Evolutionary conservation across 2,329 filamentous ascomycete species (phyloP).

Genomic region (Leptographium wingfieldii): DNA sequence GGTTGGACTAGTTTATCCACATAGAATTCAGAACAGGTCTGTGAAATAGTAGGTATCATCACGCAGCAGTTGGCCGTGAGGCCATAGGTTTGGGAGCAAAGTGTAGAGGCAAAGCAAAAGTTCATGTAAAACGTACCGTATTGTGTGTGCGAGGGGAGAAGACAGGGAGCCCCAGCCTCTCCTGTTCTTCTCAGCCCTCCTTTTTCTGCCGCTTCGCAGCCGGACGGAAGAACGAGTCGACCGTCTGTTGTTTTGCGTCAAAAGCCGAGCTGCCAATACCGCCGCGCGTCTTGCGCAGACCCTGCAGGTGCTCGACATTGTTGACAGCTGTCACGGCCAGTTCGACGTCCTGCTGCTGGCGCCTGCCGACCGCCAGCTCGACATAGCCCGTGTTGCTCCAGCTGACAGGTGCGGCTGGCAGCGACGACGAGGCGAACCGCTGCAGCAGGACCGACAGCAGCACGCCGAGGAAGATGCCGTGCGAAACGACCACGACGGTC

Average conservation of each 20-base stretch:
- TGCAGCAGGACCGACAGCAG: slow-evolving; percentile 52
- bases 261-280: slow-evolving; percentile 69
- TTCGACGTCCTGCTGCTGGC: neutral
- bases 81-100: slow-evolving; percentile 4
- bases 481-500: slow-evolving; percentile 59
- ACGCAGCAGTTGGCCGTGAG: slow-evolving; percentile 30
- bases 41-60: slow-evolving; percentile 62
- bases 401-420: slow-evolving; percentile 18
- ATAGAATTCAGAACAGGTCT: slow-evolving; percentile 73
- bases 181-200: neutral
- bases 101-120: slow-evolving; percentile 1
- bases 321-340: slow-evolving; percentile 40
- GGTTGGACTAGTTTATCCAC: slow-evolving; percentile 69
- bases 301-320: slow-evolving; percentile 55
- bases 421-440: slow-evolving; percentile 29
- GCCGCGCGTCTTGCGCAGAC: slow-evolving; percentile 66
- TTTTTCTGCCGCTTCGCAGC: slow-evolving; percentile 36
- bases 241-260: slow-evolving; percentile 61
- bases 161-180: neutral
- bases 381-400: slow-evolving; percentile 44
- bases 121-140: slow-evolving; percentile 22
- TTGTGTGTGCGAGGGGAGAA: neutral
- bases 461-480: slow-evolving; percentile 66
- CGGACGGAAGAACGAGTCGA: slow-evolving; percentile 59
- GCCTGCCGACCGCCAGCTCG: slow-evolving; percentile 15